Evolutionary conservation across 176 grass and related monocot genomes (phyloP), one percentile per base, ranked within the genome.

Genomic region (Coix lacrymajobi): DNA sequence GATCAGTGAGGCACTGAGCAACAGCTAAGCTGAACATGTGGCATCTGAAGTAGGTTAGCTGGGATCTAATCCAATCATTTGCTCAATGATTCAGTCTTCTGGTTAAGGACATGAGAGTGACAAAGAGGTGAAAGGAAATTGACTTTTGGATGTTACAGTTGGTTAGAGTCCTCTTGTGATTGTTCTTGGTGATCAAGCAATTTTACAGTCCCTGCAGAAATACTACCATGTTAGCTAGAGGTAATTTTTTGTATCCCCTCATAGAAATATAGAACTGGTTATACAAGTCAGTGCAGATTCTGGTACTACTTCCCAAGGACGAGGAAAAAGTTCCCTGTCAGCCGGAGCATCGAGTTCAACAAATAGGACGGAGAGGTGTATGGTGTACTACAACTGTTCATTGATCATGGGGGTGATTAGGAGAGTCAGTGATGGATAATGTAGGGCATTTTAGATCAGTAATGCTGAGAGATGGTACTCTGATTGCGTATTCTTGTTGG

Each of bases 1-100:
- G 25, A 70, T 39, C 16, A 60, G 24, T 49, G 9, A 48, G 48
- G 31, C 61, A 36, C 78, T n/a, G 25, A 34, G 15, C 75, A 66
- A 62, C 31, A 62, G 64, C 40, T 82, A 40, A 62, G 49, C 22
- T 46, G 22, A 80, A 62, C 51, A 51, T 40, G 24, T 77, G 48
- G 56, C 3, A 64, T 28, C 66, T 73, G 54, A 70, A 57, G 29
- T 22, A 48, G 46, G 62, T 85, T 89, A 80, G 69, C 46, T 75
- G 81, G 11, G 61, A 34, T n/a, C 11, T 71, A n/a, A 33, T n/a
- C 45, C 51, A 30, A 44, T 78, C 52, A 49, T 70, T 70, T 78
- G 38, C 26, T 33, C 66, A 29, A 34, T 62, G 54, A 70, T 78
- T 36, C 64, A 60, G 7, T 78, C 32, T 4, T 12, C 48, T 20